Base-by-base conservation (phyloP, 2,329 filamentous ascomycete genomes). In the Epichloe scottii region DNA sequence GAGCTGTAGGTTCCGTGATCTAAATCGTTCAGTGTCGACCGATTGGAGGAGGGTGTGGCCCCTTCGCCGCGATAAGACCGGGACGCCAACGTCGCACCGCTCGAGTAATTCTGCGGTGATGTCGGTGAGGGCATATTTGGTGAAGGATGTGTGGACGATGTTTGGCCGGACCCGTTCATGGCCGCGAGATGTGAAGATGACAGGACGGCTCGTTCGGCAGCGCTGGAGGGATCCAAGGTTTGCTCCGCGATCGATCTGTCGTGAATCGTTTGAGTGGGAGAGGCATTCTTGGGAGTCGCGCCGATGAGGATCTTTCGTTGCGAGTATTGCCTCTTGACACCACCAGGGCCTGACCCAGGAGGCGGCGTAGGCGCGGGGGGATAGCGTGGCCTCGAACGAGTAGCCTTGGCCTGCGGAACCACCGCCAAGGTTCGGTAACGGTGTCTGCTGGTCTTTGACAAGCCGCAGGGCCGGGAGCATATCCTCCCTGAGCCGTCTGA, bases 391-490 rank as follows among this genome's bases (percentile, higher is more conserved):
- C 56, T 81, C 78, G 64, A 79, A 82, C 52, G 64, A 63, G 60
- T 79, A 78, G 42, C 59, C 61, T 53, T 70, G 71, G 19, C 52
- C 42, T 4, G 54, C 58, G 41, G 55, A 51, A 52, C 61, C 57
- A 51, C 62, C 60, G 56, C 63, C 63, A 50, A 71, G 53, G 47
- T 69, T 70, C 41, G 90, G 90, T 21, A 97, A 74, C 37, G 91
- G 91, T 63, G 95, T 88, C 57, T 89, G 87, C 59, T 85, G 85
- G 64, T 97, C 90, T 71, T 97, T 97, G 60, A 84, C 86, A 62
- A 95, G 82, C 55, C 90, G 87, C 61, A 96, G 81, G 19, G 95
- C 84, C 3, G 93, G 91, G 34, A 97, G 75, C 62, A 96, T 81
- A 63, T 98, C 93, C 67, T 97, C 91, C 51, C 93, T 79, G 56